These are phyloP conservation scores for Farysia itapuensis DNA, from an alignment of 1,284 basidiomycete species.

Conservation along the genomic window DNA sequence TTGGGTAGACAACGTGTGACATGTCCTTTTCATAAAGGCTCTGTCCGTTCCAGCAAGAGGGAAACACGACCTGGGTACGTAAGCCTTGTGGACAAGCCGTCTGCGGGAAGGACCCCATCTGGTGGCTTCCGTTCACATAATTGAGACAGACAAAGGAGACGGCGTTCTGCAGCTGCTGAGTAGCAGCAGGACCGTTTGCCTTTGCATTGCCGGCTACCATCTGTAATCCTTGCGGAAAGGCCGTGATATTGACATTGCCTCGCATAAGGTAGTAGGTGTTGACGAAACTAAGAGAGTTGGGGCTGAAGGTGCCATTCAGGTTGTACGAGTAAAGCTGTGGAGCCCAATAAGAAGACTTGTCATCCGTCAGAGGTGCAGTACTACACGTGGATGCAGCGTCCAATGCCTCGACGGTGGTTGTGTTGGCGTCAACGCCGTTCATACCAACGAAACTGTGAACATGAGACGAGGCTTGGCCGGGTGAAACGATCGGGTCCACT, in stretches of 20 bases:
- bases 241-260: constrained; percentile 40
- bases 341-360: constrained; percentile 63
- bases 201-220: constrained; percentile 62
- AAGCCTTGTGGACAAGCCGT: constrained; percentile 56
- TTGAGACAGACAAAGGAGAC: constrained; percentile 62
- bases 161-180: constrained; percentile 48
- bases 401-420: constrained; percentile 10
- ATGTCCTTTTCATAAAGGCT: constrained; percentile 62
- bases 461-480: constrained; percentile 61
- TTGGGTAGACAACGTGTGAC: constrained; percentile 61
- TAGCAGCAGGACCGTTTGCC: constrained; percentile 3
- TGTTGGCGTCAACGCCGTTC: constrained; percentile 15
- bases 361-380: constrained; percentile 60
- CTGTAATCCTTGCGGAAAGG: constrained; percentile 62
- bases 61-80: constrained; percentile 62
- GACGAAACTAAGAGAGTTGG: constrained; percentile 25
- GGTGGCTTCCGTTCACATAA: constrained; percentile 48
- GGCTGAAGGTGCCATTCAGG: constrained; percentile 14
- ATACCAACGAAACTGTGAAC: constrained; percentile 62
- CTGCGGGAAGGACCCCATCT: constrained; percentile 20
- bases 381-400: constrained; percentile 53
- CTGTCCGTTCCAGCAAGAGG: constrained; percentile 65
- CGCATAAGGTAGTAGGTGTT: constrained; percentile 61
- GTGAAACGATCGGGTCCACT: constrained; percentile 63
- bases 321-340: constrained; percentile 62